phyloP scores from a whole-genome alignment of 1,284 basidiomycete species.

The Xerocomus amazonicus region DNA sequence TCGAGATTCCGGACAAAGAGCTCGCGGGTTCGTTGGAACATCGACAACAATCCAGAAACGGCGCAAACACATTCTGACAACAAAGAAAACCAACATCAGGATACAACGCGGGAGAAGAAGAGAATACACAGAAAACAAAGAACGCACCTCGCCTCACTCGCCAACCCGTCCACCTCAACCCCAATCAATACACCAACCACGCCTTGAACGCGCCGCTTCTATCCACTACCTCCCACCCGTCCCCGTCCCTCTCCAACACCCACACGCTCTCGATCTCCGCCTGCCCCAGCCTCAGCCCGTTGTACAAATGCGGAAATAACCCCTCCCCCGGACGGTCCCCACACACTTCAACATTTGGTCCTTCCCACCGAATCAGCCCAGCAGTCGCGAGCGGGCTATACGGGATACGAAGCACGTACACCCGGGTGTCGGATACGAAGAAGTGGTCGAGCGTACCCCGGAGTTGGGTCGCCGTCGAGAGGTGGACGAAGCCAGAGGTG shows the following conservation, averaged over 20 bases:
- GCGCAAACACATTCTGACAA: too few relatives aligned
- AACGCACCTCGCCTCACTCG: too few relatives aligned
- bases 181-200: constrained; percentile 24
- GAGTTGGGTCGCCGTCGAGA: constrained; percentile 28
- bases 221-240: constrained; percentile 20
- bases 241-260: constrained; percentile 8
- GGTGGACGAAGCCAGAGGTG: constrained; percentile 28
- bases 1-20: too few relatives aligned
- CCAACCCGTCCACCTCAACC: too few relatives aligned
- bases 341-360: constrained; percentile 21
- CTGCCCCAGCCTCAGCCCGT: constrained; percentile 22
- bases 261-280: constrained; percentile 27
- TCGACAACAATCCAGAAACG: too few relatives aligned
- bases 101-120: too few relatives aligned
- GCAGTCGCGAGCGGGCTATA: constrained; percentile 12
- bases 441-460: constrained; percentile 24
- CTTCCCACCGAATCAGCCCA: constrained; percentile 25
- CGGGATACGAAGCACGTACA: constrained; percentile 24
- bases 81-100: too few relatives aligned
- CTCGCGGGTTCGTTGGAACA: too few relatives aligned
- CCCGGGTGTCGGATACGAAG: constrained; percentile 16
- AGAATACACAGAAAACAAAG: too few relatives aligned
- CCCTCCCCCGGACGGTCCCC: constrained; percentile 27
- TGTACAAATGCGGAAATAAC: constrained; percentile 31
- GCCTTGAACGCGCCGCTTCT: constrained; percentile 6